These are phyloP conservation scores for Trichoderma lentiforme DNA, from an alignment of 2,329 filamentous ascomycete genomes.

Conservation along the genomic window DNA sequence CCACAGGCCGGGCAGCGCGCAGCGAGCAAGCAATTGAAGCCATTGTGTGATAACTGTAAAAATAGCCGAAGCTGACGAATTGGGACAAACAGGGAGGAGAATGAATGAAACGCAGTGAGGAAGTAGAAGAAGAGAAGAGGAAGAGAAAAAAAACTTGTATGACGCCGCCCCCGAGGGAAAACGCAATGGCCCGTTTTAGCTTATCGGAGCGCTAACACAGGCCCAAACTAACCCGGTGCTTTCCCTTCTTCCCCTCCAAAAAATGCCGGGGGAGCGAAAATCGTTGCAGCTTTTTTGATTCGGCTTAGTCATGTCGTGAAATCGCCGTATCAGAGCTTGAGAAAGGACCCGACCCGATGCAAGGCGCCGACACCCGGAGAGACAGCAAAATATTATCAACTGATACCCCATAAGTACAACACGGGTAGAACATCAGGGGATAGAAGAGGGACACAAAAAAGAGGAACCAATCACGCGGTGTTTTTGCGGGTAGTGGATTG, in stretches of 20 bases:
- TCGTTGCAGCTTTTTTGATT: not conserved
- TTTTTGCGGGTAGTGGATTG: not conserved
- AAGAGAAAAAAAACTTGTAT: not conserved
- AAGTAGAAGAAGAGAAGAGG: not conserved
- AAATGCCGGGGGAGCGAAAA: not conserved
- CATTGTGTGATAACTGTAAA: slow-evolving; percentile 39
- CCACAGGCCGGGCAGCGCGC: slow-evolving; percentile 47
- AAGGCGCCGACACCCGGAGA: slow-evolving; percentile 4
- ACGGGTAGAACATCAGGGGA: not conserved
- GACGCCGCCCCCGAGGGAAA: not conserved
- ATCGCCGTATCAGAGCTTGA: not conserved
- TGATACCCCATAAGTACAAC: not conserved
- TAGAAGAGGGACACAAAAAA: not conserved
- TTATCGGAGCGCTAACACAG: slow-evolving; percentile 14
- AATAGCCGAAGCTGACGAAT: not conserved
- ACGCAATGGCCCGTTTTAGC: not conserved
- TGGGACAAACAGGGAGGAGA: not conserved
- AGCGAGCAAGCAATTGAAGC: slow-evolving; percentile 59
- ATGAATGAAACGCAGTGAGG: not conserved
- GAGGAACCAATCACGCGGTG: not conserved
- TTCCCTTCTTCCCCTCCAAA: not conserved
- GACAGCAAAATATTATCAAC: not conserved
- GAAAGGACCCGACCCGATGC: not conserved
- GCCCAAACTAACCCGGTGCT: not conserved
- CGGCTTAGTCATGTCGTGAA: not conserved